Percentiles rank a stretch among this genome's conserved stretches.
These are phyloP conservation scores for Xanthoconium separans DNA, from an alignment of 1,284 basidiomycete genomes.

Conservation along the genomic window DNA sequence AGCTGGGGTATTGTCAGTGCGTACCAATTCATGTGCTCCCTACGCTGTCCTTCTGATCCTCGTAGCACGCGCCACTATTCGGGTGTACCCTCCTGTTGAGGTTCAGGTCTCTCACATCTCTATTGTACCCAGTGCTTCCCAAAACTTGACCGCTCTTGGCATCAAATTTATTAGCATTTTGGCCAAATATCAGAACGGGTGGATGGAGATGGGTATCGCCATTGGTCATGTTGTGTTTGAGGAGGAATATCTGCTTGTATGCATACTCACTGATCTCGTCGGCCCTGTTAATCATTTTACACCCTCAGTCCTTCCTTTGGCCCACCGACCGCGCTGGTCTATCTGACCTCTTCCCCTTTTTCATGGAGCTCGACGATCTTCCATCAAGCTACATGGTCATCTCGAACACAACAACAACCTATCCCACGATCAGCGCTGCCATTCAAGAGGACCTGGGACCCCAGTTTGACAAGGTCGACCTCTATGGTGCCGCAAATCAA, in stretches of 20 bases:
- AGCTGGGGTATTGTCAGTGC: constrained; percentile 28
- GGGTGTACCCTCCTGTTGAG: constrained; percentile 6
- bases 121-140: constrained; percentile 6
- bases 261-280: background rate
- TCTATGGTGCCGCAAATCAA: constrained; percentile 8
- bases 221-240: background rate
- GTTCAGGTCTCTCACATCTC: constrained; percentile 15
- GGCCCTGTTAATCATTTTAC: background rate
- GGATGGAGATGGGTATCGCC: constrained; percentile 5
- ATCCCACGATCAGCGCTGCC: constrained; percentile 4
- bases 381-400: constrained; percentile 9
- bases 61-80: constrained; percentile 17
- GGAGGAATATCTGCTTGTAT: constrained; percentile 10
- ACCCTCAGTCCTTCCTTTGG: constrained; percentile 6
- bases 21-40: background rate
- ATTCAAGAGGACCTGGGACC: constrained; percentile 2
- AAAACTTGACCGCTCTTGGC: constrained; percentile 12
- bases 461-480: background rate
- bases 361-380: constrained; percentile 12
- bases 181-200: constrained; percentile 17
- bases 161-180: constrained; percentile 16
- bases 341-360: constrained; percentile 11
- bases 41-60: background rate
- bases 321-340: background rate
- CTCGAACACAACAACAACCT: constrained; percentile 10